These are phyloP conservation scores for Knufia petricola DNA, from an alignment of 2,329 filamentous ascomycete species.

Conservation along the genomic window DNA sequence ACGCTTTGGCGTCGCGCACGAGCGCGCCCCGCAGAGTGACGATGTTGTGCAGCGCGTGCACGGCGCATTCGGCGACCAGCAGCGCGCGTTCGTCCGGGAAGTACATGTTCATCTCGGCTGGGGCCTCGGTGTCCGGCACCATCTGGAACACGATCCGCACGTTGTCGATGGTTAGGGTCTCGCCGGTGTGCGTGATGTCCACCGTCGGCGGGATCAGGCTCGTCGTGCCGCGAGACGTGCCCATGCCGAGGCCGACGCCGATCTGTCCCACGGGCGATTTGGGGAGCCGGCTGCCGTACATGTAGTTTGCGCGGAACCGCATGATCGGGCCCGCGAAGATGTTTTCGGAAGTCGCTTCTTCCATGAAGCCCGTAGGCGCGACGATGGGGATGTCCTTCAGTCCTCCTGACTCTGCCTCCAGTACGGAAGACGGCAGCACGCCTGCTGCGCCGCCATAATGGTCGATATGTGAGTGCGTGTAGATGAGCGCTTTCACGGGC, in stretches of 20 bases:
- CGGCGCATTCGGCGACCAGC: slow-evolving; percentile 32
- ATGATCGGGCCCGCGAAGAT: slow-evolving; percentile 33
- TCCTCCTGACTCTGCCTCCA: slow-evolving; percentile 21
- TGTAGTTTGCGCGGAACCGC: slow-evolving; percentile 30
- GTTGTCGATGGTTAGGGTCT: slow-evolving; percentile 28
- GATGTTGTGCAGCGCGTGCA: slow-evolving; percentile 36
- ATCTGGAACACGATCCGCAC: slow-evolving; percentile 34
- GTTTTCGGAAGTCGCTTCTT: slow-evolving; percentile 32
- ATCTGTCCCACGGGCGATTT: slow-evolving; percentile 29
- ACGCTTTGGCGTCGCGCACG: slow-evolving; percentile 34
- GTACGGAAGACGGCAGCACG: slow-evolving; percentile 9
- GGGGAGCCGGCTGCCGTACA: slow-evolving; percentile 32
- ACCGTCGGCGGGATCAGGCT: slow-evolving; percentile 30
- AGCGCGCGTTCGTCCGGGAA: slow-evolving; percentile 32
- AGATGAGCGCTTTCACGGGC: slow-evolving; percentile 30
- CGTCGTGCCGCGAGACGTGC: slow-evolving; percentile 24
- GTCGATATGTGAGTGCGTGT: slow-evolving; percentile 35
- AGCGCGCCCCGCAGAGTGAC: slow-evolving; percentile 33
- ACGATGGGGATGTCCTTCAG: slow-evolving; percentile 13
- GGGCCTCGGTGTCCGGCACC: slow-evolving; percentile 35
- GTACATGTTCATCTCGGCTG: slow-evolving; percentile 35
- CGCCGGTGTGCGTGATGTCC: slow-evolving; percentile 27
- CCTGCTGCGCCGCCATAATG: slow-evolving; percentile 29
- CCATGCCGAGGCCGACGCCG: slow-evolving; percentile 28
- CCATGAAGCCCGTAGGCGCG: slow-evolving; percentile 33